A percentile compares a stretch with the other conserved stretches of the same genome.
Evolutionary conservation across 2,329 filamentous ascomycete species (phyloP).

Genomic region (Sordariomycetes sp.): DNA sequence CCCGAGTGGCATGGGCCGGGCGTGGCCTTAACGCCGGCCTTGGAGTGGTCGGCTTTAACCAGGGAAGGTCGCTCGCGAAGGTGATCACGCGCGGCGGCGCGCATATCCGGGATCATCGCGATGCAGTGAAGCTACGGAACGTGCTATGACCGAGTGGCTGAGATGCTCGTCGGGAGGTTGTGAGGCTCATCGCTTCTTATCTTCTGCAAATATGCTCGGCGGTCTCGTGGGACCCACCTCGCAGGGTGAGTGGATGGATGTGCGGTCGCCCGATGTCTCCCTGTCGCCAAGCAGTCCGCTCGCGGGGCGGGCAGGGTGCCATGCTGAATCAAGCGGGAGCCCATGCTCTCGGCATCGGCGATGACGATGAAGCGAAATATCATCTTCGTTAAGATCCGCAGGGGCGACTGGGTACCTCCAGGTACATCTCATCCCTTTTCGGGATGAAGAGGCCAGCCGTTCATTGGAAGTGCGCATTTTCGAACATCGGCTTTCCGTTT

Average conservation of each 20-base stretch:
- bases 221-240: neutral
- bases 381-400: too few species aligned
- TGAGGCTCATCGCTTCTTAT: neutral
- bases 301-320: too few species aligned
- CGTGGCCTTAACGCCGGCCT: neutral
- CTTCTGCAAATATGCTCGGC: neutral
- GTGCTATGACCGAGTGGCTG: neutral
- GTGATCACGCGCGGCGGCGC: neutral
- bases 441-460: too few species aligned
- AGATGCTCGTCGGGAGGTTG: neutral
- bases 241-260: neutral
- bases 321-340: too few species aligned
- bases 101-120: neutral
- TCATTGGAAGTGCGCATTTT: too few species aligned
- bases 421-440: too few species aligned
- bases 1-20: neutral
- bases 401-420: too few species aligned
- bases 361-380: too few species aligned
- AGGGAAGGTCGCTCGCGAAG: neutral
- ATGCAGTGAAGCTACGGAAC: neutral
- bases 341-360: too few species aligned
- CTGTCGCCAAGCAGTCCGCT: neutral
- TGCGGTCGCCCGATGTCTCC: neutral
- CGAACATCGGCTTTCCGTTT: too few species aligned
- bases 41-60: neutral